These are phyloP conservation scores for Lanmaoa rubissima DNA, from an alignment of 768 basidiomycete genomes.

Conservation along the genomic window DNA sequence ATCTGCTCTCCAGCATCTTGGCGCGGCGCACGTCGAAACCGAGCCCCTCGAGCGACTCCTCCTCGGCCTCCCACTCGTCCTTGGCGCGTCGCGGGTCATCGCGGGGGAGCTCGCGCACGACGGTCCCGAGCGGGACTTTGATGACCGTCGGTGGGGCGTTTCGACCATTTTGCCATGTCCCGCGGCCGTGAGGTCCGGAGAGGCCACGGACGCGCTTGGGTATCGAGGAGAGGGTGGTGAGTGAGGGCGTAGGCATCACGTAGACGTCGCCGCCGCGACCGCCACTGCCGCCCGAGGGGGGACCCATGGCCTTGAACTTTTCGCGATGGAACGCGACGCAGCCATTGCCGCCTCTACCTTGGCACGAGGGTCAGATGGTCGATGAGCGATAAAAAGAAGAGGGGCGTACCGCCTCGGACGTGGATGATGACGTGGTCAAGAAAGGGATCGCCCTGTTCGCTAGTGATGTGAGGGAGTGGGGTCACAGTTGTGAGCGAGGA, in stretches of 20 bases:
- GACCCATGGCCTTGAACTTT: slow-evolving; percentile 78
- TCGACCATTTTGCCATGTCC: slow-evolving; percentile 85
- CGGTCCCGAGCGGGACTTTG: slow-evolving; percentile 85
- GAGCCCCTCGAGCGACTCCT: slow-evolving; percentile 53
- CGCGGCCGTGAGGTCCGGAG: slow-evolving; percentile 71
- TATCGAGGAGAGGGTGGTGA: slow-evolving; percentile 77
- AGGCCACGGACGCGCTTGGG: slow-evolving; percentile 65
- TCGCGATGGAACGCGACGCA: slow-evolving; percentile 93
- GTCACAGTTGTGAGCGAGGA: not conserved
- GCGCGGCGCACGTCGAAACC: slow-evolving; percentile 43
- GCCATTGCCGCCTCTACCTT: slow-evolving; percentile 87
- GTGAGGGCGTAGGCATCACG: slow-evolving; percentile 69
- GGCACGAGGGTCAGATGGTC: not conserved
- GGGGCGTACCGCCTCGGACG: slow-evolving; percentile 63
- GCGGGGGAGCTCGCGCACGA: slow-evolving; percentile 72
- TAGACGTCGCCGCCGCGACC: slow-evolving; percentile 88
- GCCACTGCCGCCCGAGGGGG: slow-evolving; percentile 92
- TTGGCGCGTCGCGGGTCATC: slow-evolving; percentile 63
- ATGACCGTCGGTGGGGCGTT: slow-evolving; percentile 71
- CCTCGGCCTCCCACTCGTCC: slow-evolving; percentile 75
- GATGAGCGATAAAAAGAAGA: not conserved
- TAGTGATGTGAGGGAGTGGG: slow-evolving; percentile 8
- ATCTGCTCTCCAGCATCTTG: slow-evolving; percentile 63
- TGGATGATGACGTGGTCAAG: slow-evolving; percentile 82
- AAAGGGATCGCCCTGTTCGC: slow-evolving; percentile 66